phyloP scores from a whole-genome alignment of 441 rosid species.

The Arabidopsis lyrata region DNA sequence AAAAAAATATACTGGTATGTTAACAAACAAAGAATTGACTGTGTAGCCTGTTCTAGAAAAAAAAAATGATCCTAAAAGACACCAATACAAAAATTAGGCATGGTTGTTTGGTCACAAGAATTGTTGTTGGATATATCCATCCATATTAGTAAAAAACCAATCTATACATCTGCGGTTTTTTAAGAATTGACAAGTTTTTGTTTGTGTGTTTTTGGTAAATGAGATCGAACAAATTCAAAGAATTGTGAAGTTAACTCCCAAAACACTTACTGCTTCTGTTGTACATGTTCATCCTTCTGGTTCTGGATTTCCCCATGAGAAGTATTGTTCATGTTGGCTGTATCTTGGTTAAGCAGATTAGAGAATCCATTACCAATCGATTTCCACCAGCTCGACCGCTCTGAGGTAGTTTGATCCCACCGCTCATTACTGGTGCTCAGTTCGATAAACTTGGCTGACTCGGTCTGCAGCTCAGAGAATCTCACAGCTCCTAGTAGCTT shows the following conservation, averaged over 20 bases:
- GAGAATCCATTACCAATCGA: conserved; percentile 87
- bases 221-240: conserved; percentile 28
- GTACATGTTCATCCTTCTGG: conserved; percentile 45
- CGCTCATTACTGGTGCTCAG: conserved; percentile 12
- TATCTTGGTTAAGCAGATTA: conserved; percentile 63
- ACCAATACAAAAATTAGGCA: not conserved
- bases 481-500: conserved; percentile 77
- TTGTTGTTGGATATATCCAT: not conserved
- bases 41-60: not conserved
- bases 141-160: conserved; percentile 12
- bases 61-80: not conserved
- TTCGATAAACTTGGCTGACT: conserved; percentile 60
- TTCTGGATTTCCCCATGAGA: conserved; percentile 45
- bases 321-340: conserved; percentile 54
- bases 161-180: conserved; percentile 28
- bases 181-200: not conserved
- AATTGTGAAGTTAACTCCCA: conserved; percentile 23
- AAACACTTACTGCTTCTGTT: conserved; percentile 57
- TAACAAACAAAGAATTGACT: not conserved
- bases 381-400: conserved; percentile 76
- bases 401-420: conserved; percentile 50
- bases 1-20: not conserved
- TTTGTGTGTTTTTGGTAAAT: not conserved
- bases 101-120: conserved; percentile 7
- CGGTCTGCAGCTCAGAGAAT: conserved; percentile 78